A percentile compares a stretch with the other conserved stretches of the same genome.
Evolutionary conservation across 2,329 filamentous ascomycete species (phyloP).

Genomic region (Venturia pyrina): DNA sequence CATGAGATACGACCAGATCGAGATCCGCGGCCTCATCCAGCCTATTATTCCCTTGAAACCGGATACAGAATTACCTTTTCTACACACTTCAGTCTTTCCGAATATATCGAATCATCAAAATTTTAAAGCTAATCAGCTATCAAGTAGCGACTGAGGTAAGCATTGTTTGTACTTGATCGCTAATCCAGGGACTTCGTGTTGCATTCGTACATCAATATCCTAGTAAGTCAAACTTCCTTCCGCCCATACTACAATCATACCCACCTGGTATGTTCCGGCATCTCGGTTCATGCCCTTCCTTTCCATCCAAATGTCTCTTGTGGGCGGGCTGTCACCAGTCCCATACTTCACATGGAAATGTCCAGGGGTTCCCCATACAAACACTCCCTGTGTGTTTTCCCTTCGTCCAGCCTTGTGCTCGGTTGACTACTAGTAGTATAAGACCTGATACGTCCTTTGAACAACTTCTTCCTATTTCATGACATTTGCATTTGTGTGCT

Average conservation of each 20-base stretch:
- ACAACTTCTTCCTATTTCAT: background rate
- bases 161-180: background rate
- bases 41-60: background rate
- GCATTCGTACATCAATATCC: background rate
- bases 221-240: constrained; percentile 1
- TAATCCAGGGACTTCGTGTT: background rate
- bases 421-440: background rate
- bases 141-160: background rate
- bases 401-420: constrained; percentile 9
- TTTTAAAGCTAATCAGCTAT: background rate
- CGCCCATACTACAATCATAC: background rate
- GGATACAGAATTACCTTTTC: background rate
- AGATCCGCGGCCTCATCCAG: background rate
- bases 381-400: background rate
- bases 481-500: constrained; percentile 6
- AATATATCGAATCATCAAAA: background rate
- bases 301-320: background rate
- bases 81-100: background rate
- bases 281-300: background rate
- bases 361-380: background rate
- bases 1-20: background rate
- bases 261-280: background rate
- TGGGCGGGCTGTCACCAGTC: background rate
- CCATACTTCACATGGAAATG: constrained; percentile 5
- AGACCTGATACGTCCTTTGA: background rate